Evolutionary conservation across 345 rosid genomes (phyloP).

Genomic region (Brassica nigra): DNA sequence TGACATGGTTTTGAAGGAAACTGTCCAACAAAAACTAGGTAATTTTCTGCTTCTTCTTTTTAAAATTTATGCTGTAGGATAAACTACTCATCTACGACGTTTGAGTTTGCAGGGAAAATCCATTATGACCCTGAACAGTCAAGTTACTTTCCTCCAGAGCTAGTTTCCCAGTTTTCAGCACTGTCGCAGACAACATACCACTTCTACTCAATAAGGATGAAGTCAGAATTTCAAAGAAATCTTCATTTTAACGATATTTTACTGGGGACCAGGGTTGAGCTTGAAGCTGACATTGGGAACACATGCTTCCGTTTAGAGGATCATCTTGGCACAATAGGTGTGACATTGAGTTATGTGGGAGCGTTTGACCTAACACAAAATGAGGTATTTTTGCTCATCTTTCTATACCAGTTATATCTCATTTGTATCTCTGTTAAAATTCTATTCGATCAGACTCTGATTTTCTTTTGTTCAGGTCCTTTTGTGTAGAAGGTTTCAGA

Average conservation of each 20-base stretch:
- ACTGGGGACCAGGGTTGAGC: constrained; percentile 54
- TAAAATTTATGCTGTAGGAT: background rate
- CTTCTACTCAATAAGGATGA: constrained; percentile 62
- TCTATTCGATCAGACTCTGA: background rate
- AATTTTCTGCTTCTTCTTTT: constrained; percentile 36
- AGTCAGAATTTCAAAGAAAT: constrained; percentile 45
- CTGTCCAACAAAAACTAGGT: constrained; percentile 41
- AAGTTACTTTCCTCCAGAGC: constrained; percentile 69
- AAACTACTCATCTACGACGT: background rate
- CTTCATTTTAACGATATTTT: constrained; percentile 52
- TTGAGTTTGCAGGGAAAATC: constrained; percentile 49
- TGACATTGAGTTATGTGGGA: constrained; percentile 55
- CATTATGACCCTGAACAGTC: constrained; percentile 61
- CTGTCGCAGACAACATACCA: constrained; percentile 41
- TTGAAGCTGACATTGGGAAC: constrained; percentile 53
- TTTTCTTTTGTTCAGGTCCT: constrained; percentile 49
- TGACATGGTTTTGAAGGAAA: constrained; percentile 63
- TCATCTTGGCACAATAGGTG: constrained; percentile 55
- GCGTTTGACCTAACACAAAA: constrained; percentile 41
- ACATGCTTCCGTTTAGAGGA: constrained; percentile 53
- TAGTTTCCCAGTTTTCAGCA: constrained; percentile 43
- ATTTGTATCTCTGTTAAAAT: background rate
- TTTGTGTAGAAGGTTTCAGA: constrained; percentile 68
- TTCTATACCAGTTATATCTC: background rate
- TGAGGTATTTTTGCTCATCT: constrained; percentile 43